Evolutionary conservation across 148 eudicot genomes (phyloP), one percentile per base, ranked within the genome.

Genomic region (Polygonum aviculare): DNA sequence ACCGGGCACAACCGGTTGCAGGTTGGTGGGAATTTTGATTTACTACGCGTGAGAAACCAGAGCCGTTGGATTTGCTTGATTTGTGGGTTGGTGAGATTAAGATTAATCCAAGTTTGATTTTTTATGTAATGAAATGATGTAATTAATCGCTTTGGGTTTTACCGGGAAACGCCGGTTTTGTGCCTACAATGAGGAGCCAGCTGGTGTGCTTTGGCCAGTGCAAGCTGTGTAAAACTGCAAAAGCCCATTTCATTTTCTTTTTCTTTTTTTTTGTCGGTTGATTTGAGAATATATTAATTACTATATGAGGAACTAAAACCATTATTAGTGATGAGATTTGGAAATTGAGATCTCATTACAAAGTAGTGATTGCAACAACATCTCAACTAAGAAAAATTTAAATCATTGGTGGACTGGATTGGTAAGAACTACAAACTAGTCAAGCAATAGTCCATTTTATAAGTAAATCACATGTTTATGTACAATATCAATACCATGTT

Each of bases 61-160:
- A 36, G 44, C 72, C 72, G 72, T 67, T 67, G 45, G 72, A 67
- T 14, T 36, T 16, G 72, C 21, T 2, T 3, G n/a, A 8, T 67
- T 63, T 36, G n/a, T 36, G 45, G 69, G 72, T 67, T 67, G 72
- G 72, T 67, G 72, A 67, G 72, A 67, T 67, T 67, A 38, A 15
- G 7, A 35, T 38, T 67, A 67, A 67, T 38, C 7, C 15, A 67
- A 67, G 72, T 36, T 67, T 67, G 69, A 63, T 10, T 12, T 14
- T 31, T 31, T 31, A 3, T 16, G 12, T 33, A 40, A 31, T 63
- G 18, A 63, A 63, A 11, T 62, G 26, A 62, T 31, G 12, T 36
- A 67, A 67, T 36, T 36, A 67, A 67, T 36, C 45, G 36, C 1
- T 67, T 67, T 67, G 15, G 72, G 72, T 36, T 67, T 67, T 67